Evolutionary conservation across 495 filamentous ascomycete species (phyloP).

Genomic region (Pyrenula massariospora): DNA sequence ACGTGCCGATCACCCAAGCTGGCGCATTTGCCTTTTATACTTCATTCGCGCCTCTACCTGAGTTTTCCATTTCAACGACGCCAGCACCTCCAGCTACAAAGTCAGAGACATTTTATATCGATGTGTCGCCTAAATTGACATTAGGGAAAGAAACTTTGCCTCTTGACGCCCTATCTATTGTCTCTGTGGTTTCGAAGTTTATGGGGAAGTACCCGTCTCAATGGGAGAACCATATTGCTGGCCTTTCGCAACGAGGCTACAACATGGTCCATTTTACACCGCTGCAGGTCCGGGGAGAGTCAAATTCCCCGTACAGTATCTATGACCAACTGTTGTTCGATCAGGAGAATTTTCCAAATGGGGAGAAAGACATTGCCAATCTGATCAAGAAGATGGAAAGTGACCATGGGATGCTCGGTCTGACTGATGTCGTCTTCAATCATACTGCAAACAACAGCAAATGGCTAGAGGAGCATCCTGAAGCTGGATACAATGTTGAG

Average conservation of each 20-base stretch:
- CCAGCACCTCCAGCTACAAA: constrained; percentile 32
- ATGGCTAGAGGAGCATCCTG: constrained; percentile 90
- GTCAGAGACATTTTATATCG: constrained; percentile 77
- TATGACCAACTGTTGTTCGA: constrained; percentile 88
- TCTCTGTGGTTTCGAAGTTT: constrained; percentile 95
- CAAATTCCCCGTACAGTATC: constrained; percentile 95
- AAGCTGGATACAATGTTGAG: constrained; percentile 87
- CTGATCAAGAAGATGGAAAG: constrained; percentile 75
- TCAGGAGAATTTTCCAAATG: constrained; percentile 66
- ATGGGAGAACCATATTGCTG: constrained; percentile 80
- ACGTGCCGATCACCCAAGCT: constrained; percentile 69
- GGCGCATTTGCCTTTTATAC: constrained; percentile 95
- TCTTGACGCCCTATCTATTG: constrained; percentile 75
- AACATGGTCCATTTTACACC: constrained; percentile 99
- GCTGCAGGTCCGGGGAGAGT: constrained; percentile 73
- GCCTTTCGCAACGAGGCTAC: constrained; percentile 81
- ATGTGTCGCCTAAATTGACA: constrained; percentile 75
- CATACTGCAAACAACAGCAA: constrained; percentile 93
- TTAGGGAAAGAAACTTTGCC: constrained; percentile 60
- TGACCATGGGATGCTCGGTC: constrained; percentile 68
- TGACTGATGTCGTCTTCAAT: constrained; percentile 98
- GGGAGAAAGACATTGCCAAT: constrained; percentile 69
- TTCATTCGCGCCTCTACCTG: constrained; percentile 77
- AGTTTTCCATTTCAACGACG: constrained; percentile 49
- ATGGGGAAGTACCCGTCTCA: constrained; percentile 83